Conservation (phyloP, 2,329 filamentous ascomycete genomes). For the Colletotrichum coccodes region DNA sequence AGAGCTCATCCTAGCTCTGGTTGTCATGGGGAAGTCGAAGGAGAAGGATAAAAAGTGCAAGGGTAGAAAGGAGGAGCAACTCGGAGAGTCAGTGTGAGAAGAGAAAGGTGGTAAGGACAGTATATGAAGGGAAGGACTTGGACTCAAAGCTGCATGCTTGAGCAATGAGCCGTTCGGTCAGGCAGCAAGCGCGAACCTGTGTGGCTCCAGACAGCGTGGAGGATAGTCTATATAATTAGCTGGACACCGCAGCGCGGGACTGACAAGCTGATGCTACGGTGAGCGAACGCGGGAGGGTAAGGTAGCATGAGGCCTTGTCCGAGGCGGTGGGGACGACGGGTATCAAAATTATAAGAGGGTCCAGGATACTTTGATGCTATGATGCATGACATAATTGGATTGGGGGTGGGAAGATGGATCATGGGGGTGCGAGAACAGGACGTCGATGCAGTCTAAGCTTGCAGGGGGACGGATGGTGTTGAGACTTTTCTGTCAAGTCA, state of each 20-base stretch:
- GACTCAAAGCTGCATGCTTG: constrained; percentile 30
- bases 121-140: constrained; percentile 29
- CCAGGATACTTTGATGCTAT: constrained; percentile 46
- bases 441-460: constrained; percentile 26
- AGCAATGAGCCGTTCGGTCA: constrained; percentile 29
- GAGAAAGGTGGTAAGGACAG: constrained; percentile 26
- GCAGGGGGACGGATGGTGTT: constrained; percentile 33
- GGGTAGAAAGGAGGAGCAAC: constrained; percentile 14
- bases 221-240: constrained; percentile 32
- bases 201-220: constrained; percentile 21
- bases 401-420: constrained; percentile 34
- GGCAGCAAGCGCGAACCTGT: constrained; percentile 34
- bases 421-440: constrained; percentile 24
- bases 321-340: constrained; percentile 34
- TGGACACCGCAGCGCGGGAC: constrained; percentile 19
- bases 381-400: constrained; percentile 59
- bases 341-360: constrained; percentile 47
- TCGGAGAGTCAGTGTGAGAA: constrained; percentile 6
- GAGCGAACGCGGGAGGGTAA: constrained; percentile 27
- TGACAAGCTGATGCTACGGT: constrained; percentile 27
- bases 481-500: constrained; percentile 34
- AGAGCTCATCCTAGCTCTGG: constrained; percentile 47
- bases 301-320: constrained; percentile 24
- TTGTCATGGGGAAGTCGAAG: constrained; percentile 3
- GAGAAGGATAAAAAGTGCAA: neutral